phyloP scores from a whole-genome alignment of 1,284 basidiomycete species.

The Trametes hirsuta region DNA sequence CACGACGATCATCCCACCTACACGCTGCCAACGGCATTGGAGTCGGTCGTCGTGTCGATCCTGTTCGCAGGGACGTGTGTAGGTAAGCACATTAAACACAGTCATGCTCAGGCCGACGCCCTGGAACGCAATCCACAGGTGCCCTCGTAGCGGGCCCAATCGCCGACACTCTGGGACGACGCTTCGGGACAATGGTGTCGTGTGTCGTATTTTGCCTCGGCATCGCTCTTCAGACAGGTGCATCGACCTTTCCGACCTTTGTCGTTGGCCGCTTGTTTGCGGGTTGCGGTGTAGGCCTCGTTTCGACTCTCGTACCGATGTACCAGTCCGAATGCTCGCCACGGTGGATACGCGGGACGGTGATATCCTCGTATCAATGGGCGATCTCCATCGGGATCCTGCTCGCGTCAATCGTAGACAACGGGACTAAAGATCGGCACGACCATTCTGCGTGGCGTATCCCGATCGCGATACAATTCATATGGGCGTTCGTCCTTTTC shows the following conservation, averaged over 20 bases:
- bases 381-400: constrained; percentile 84
- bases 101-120: background rate
- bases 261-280: constrained; percentile 43
- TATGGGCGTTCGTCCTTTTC: constrained; percentile 65
- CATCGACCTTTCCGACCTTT: constrained; percentile 56
- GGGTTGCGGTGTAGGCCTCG: constrained; percentile 50
- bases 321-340: constrained; percentile 73
- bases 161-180: constrained; percentile 44
- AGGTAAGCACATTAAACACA: constrained; percentile 30
- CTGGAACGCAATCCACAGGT: constrained; percentile 28
- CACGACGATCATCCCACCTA: constrained; percentile 36
- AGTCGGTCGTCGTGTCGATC: constrained; percentile 53
- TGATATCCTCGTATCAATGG: constrained; percentile 85
- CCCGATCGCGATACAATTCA: constrained; percentile 77
- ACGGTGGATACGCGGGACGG: constrained; percentile 60
- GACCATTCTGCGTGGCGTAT: constrained; percentile 75
- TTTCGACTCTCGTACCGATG: constrained; percentile 68
- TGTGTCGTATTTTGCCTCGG: constrained; percentile 68
- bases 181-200: constrained; percentile 60
- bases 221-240: constrained; percentile 68
- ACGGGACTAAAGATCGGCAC: constrained; percentile 66
- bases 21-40: constrained; percentile 50
- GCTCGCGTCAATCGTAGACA: constrained; percentile 75
- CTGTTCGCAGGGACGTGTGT: constrained; percentile 52
- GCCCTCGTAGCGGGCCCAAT: constrained; percentile 37